Percentiles rank a stretch among this genome's conserved stretches.
These are phyloP conservation scores for Andrographis paniculata DNA, from an alignment of 305 asterid species.

Conservation along the genomic window DNA sequence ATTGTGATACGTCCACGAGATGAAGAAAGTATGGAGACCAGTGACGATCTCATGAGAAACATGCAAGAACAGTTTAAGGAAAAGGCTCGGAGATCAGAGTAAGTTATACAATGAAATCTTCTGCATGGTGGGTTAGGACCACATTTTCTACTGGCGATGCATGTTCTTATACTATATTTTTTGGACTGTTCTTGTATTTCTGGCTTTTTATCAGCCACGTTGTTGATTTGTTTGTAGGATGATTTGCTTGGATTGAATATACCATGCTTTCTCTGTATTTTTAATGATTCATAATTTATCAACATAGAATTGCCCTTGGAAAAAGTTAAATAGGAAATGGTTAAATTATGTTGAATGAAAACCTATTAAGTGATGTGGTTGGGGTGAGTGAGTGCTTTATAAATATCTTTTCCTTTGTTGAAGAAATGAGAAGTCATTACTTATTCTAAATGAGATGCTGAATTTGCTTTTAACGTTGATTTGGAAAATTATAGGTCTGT, in stretches of 20 bases:
- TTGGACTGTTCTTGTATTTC: neutral
- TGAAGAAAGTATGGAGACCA: constrained; percentile 73
- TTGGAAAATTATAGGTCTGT: constrained; percentile 69
- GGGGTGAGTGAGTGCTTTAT: constrained; percentile 2
- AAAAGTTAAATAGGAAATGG: constrained; percentile 10
- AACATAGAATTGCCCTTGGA: neutral
- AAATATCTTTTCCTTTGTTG: constrained; percentile 10
- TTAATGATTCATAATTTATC: too few relatives aligned
- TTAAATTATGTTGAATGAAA: constrained; percentile 12
- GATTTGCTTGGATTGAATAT: constrained; percentile 9
- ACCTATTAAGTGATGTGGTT: constrained; percentile 13
- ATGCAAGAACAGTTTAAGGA: constrained; percentile 99
- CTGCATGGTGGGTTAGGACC: constrained; percentile 14
- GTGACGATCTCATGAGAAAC: constrained; percentile 92
- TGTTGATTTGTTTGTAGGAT: constrained; percentile 10
- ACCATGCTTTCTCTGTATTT: constrained; percentile 5
- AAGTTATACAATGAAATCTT: constrained; percentile 35
- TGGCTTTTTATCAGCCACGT: constrained; percentile 16
- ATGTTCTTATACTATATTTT: constrained; percentile 17
- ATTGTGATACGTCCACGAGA: constrained; percentile 91
- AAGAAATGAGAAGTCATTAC: constrained; percentile 15
- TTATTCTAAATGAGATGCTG: neutral
- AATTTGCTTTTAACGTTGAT: constrained; percentile 25
- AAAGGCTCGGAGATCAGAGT: constrained; percentile 99
- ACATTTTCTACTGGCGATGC: constrained; percentile 11